Evolutionary conservation across 805 yeast genomes (phyloP), one percentile per base, ranked within the genome.

Genomic region (Ogataea degrootiae): DNA sequence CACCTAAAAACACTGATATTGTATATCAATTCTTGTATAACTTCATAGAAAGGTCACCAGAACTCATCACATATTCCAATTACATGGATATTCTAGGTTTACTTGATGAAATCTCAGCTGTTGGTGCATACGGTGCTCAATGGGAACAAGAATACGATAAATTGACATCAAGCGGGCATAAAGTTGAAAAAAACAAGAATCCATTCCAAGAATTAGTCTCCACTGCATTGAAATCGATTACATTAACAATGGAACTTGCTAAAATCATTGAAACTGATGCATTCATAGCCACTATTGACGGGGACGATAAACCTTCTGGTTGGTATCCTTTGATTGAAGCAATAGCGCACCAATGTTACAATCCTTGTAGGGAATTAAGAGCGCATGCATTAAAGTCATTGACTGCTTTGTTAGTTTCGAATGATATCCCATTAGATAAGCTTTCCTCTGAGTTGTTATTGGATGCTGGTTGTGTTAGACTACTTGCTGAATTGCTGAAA

Each of bases 331-430:
- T 87, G 50, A 72, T 86, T 29, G 92, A 88, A 60, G 95, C 95
- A 0, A 72, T 90, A 45, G 89, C 94, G 0, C 92, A 86, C 58
- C 97, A 91, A 63, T 87, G 96, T 62, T 76, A 85, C 61, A 90
- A 90, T 58, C 96, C 96, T 17, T 87, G 96, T 62, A 72, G 87
- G 26, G 90, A 87, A 59, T 70, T 90, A 11, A 71, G 96, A 37
- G 65, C 76, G 0, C 79, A 75, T 62, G 91, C 96, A 0, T 66
- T 89, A 38, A 73, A 74, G 19, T 65, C 78, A 0, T 72, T 91
- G 44, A 86, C 85, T 49, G 67, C 71, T 5, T 68, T 76, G 5
- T 58, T 83, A 11, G 65, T 83, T 12, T 69, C 68, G 2, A 58
- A 66, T 11, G 60, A 70, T 5, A 61, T 65, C 4, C 65, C 70